phyloP scores from a whole-genome alignment of 148 eudicot species.

The Rhododendron molle region DNA sequence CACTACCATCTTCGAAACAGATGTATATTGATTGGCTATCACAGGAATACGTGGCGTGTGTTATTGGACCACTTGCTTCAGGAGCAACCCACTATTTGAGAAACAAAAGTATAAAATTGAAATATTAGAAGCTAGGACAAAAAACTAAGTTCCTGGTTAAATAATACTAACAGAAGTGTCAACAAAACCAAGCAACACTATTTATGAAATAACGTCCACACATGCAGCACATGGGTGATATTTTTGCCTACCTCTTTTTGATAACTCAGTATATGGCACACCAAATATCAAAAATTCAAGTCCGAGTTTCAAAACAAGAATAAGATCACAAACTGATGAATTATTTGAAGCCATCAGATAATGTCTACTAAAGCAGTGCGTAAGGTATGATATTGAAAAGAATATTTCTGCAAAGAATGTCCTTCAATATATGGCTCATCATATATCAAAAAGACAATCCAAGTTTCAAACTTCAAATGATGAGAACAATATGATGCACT shows the following conservation, averaged over 20 bases:
- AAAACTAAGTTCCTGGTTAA: neutral
- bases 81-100: conserved; percentile 63
- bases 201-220: neutral
- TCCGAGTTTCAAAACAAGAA: neutral
- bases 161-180: neutral
- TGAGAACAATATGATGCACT: neutral
- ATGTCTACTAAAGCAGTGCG: neutral
- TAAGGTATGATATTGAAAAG: neutral
- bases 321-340: neutral
- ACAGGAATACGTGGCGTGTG: conserved; percentile 88
- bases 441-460: neutral
- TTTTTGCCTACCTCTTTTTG: neutral
- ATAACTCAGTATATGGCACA: neutral
- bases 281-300: neutral
- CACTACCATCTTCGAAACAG: conserved; percentile 76
- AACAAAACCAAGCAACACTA: neutral
- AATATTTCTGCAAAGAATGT: neutral
- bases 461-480: neutral
- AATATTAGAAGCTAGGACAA: conserved; percentile 8
- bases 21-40: conserved; percentile 80
- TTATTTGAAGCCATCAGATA: neutral
- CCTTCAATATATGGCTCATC: neutral
- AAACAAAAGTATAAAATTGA: conserved; percentile 14
- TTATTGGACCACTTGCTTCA: conserved; percentile 79
- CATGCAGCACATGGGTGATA: neutral